A percentile compares a stretch with the other conserved stretches of the same genome.
These are phyloP conservation scores for Polytolypa hystricis DNA, from an alignment of 2,329 filamentous ascomycete species.

Conservation along the genomic window DNA sequence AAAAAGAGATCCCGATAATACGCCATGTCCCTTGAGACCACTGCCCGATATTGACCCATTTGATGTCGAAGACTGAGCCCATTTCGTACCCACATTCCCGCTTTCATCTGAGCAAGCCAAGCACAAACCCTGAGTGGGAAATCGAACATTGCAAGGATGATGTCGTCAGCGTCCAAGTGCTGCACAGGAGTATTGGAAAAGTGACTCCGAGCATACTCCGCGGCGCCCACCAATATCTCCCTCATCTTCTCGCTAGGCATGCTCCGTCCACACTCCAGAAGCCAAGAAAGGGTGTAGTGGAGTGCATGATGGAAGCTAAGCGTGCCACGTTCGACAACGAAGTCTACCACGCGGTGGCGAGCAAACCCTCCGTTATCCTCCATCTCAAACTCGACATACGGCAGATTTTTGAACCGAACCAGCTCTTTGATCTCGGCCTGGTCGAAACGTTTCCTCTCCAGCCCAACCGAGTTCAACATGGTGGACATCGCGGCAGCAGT, in stretches of 20 bases:
- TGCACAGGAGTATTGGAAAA: slow-evolving; percentile 49
- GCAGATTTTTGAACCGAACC: slow-evolving; percentile 66
- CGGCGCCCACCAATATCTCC: slow-evolving; percentile 59
- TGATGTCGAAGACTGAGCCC: slow-evolving; percentile 93
- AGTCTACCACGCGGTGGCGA: slow-evolving; percentile 65
- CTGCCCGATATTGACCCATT: slow-evolving; percentile 83
- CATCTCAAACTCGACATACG: slow-evolving; percentile 68
- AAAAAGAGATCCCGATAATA: slow-evolving; percentile 94
- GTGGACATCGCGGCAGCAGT: slow-evolving; percentile 61
- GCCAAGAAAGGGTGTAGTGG: slow-evolving; percentile 92
- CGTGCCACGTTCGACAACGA: slow-evolving; percentile 74
- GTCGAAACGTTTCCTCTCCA: slow-evolving; percentile 76
- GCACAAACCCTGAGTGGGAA: slow-evolving; percentile 87
- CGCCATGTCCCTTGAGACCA: slow-evolving; percentile 79
- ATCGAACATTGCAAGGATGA: slow-evolving; percentile 79
- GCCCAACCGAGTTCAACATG: slow-evolving; percentile 79
- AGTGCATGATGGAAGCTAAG: slow-evolving; percentile 97
- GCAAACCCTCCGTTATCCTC: slow-evolving; percentile 32
- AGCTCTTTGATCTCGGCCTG: slow-evolving; percentile 82
- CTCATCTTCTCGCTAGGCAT: slow-evolving; percentile 58
- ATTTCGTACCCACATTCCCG: slow-evolving; percentile 96
- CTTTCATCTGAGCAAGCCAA: slow-evolving; percentile 97
- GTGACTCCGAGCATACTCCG: slow-evolving; percentile 36
- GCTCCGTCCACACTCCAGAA: slow-evolving; percentile 76
- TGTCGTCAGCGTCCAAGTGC: slow-evolving; percentile 53